Evolutionary conservation across 1,284 basidiomycete species (phyloP).

Genomic region (Phylloboletellus chloephorus): DNA sequence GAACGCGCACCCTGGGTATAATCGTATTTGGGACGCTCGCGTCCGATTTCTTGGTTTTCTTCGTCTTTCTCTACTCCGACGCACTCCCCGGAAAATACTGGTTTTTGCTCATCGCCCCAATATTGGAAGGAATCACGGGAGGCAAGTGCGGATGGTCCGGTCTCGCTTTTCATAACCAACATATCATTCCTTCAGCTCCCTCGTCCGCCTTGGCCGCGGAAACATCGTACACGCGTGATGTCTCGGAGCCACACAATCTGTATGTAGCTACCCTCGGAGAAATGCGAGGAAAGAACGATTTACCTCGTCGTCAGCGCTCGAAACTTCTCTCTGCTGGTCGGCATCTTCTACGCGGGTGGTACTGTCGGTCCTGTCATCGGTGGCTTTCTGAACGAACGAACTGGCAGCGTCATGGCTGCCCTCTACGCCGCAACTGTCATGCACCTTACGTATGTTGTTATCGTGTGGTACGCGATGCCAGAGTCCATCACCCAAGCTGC

Average conservation of each 20-base stretch:
- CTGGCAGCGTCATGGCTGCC: slow-evolving; percentile 3
- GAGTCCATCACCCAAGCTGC: not conserved
- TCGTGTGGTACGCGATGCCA: slow-evolving; percentile 3
- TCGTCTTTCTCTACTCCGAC: slow-evolving; percentile 6
- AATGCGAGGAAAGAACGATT: not conserved
- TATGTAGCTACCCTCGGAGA: not conserved
- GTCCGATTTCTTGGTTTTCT: slow-evolving; percentile 1
- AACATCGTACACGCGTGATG: slow-evolving; percentile 6
- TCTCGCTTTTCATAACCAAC: not conserved
- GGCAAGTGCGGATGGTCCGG: not conserved
- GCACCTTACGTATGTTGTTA: slow-evolving; percentile 2
- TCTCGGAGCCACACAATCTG: slow-evolving; percentile 3
- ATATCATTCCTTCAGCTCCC: not conserved
- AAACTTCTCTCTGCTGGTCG: slow-evolving; percentile 6
- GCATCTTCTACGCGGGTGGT: slow-evolving; percentile 3
- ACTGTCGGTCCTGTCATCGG: slow-evolving; percentile 4
- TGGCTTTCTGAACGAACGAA: slow-evolving; percentile 1
- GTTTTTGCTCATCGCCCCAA: slow-evolving; percentile 1
- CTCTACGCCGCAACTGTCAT: slow-evolving; percentile 2
- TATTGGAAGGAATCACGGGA: slow-evolving; percentile 3
- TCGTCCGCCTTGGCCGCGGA: slow-evolving; percentile 5
- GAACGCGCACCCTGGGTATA: slow-evolving; percentile 4
- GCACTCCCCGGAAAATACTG: slow-evolving; percentile 3
- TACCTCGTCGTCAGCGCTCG: not conserved
- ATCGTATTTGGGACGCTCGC: slow-evolving; percentile 2